Base-by-base conservation (phyloP, 305 asterid genomes). In the Solanum hybrid region DNA sequence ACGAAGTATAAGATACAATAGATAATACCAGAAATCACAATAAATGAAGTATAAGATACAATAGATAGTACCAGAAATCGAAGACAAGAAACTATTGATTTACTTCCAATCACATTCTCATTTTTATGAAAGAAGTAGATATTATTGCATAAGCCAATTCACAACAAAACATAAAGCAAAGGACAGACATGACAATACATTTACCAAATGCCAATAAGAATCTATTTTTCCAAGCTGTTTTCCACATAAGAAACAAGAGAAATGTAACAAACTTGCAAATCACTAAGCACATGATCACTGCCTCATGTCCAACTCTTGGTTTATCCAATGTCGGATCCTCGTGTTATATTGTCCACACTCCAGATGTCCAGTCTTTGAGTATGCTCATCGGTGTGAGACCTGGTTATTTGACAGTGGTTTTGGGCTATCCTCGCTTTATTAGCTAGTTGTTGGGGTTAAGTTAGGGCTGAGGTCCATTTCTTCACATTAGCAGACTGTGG, bases 131-230 rank as follows among this genome's bases (percentile, higher is more conserved):
- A 51, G 88, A 31, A 84, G 27, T 2, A 84, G 7, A 84, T 10
- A 86, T 61, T 65, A 78, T 32, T 33, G 84, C 84, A 79, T 36
- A 61, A 27, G 41, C 88, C 91, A 90, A 90, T 61, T 79, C 84
- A 79, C 38, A 38, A 61, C 24, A 31, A 90, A 87, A 90, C 91
- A 68, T 5, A 34, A 32, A 72, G 38, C 65, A 87, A 87, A 90
- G 17, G 84, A 90, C 90, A 87, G 10, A 0, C n/a, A 36, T 6
- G 31, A 1, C 37, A 78, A 75, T 79, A 79, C 86, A 90, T 65
- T 79, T 31, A 90, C 75, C 91, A 87, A 90, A 87, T 17, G 34
- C 90, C 75, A 90, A 78, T 24, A 76, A 37, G 26, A 90, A 27
- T 61, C 76, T 84, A 37, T 10, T 6, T 65, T 26, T 51, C 41